Percentiles rank a stretch among this genome's conserved stretches.
Conservation (phyloP, 192 early-diverging fungal genomes). For the Coemansia sp. region DNA sequence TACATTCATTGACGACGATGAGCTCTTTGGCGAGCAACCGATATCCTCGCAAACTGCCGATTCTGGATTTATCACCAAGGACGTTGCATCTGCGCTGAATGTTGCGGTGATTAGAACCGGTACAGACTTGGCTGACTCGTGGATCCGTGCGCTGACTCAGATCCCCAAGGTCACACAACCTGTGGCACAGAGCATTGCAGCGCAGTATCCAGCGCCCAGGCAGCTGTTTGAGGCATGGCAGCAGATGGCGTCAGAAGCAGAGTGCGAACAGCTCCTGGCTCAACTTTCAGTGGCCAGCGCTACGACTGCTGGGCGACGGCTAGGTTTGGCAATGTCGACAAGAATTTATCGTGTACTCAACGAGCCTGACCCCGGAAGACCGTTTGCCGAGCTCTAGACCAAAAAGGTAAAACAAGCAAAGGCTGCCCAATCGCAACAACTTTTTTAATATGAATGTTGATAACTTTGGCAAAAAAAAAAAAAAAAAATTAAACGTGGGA, state of each 20-base stretch:
- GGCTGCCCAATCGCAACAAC: too few species aligned
- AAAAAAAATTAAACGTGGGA: neutral
- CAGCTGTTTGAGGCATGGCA: constrained; percentile 35
- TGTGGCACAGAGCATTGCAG: constrained; percentile 33
- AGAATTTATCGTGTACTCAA: constrained; percentile 33
- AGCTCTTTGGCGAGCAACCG: neutral
- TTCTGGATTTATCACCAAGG: constrained; percentile 12
- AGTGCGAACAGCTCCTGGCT: constrained; percentile 29
- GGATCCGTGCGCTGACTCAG: constrained; percentile 35
- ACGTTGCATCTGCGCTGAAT: constrained; percentile 13
- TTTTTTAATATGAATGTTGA: neutral
- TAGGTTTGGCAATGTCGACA: constrained; percentile 31
- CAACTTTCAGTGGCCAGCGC: constrained; percentile 17
- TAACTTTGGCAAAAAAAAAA: neutral
- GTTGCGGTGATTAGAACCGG: constrained; percentile 28
- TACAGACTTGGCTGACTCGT: constrained; percentile 31
- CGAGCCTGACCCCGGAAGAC: constrained; percentile 24
- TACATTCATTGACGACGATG: neutral
- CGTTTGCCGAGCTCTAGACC: constrained; percentile 24
- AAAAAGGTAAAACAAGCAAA: too few species aligned
- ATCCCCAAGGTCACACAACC: constrained; percentile 41
- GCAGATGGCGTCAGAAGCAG: neutral
- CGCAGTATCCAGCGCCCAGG: constrained; percentile 29
- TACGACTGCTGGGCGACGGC: constrained; percentile 14
- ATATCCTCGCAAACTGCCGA: neutral